These are phyloP conservation scores for Starmerella sirachaensis DNA, from an alignment of 805 yeast species.

Conservation along the genomic window DNA sequence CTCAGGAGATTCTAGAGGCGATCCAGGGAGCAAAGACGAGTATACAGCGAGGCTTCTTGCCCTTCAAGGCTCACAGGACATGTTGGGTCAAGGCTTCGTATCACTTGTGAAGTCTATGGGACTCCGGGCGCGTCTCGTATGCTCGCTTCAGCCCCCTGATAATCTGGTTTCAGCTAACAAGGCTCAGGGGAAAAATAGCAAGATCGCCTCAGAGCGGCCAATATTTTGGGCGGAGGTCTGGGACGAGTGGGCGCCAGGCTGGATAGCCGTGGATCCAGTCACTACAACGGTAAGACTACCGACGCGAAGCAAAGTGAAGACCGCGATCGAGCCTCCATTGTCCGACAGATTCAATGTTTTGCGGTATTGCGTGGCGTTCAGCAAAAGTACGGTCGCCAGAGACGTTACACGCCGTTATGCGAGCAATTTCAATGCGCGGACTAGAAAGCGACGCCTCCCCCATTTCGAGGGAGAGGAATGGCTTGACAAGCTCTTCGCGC, in stretches of 20 bases:
- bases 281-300: slow-evolving; percentile 47
- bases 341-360: slow-evolving; percentile 46
- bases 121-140: slow-evolving; percentile 59
- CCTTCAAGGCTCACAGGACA: slow-evolving; percentile 60
- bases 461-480: slow-evolving; percentile 32
- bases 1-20: slow-evolving; percentile 21
- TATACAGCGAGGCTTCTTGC: slow-evolving; percentile 36
- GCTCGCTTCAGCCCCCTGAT: slow-evolving; percentile 86
- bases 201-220: slow-evolving; percentile 34
- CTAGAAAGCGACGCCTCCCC: slow-evolving; percentile 60
- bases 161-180: slow-evolving; percentile 24
- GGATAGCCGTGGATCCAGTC: slow-evolving; percentile 82
- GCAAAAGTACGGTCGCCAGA: slow-evolving; percentile 47
- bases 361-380: slow-evolving; percentile 69
- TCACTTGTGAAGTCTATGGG: slow-evolving; percentile 59
- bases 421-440: slow-evolving; percentile 55
- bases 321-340: slow-evolving; percentile 64
- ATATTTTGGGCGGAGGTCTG: slow-evolving; percentile 91
- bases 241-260: slow-evolving; percentile 57
- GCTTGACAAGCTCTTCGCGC: slow-evolving; percentile 41
- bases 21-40: slow-evolving; percentile 28
- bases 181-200: slow-evolving; percentile 6
- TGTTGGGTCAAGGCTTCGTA: slow-evolving; percentile 81
- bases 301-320: slow-evolving; percentile 33
- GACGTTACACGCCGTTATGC: slow-evolving; percentile 84